These are phyloP conservation scores for Dactylis glomerata DNA, from an alignment of 176 grass and related monocot genomes.

Conservation along the genomic window DNA sequence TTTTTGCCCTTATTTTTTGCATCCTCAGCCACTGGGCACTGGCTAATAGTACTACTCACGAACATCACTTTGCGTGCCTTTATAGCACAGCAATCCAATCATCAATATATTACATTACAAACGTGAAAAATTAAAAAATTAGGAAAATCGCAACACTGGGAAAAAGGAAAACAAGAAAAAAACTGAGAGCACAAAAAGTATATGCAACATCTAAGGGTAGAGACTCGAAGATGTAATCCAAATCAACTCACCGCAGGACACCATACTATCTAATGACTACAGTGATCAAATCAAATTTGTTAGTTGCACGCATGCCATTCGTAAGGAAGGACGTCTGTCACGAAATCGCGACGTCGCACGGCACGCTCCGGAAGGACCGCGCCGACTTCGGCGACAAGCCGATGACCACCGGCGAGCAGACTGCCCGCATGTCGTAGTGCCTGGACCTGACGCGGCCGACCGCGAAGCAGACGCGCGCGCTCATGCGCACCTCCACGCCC, in stretches of 20 bases:
- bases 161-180: background rate
- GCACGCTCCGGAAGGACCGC: conserved; percentile 41
- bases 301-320: background rate
- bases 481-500: conserved; percentile 45
- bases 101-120: background rate
- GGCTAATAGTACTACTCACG: too few species aligned
- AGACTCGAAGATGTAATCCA: background rate
- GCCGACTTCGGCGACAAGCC: conserved; percentile 40
- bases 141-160: background rate
- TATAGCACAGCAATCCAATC: background rate
- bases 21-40: too few species aligned
- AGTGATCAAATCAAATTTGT: background rate
- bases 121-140: background rate
- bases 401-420: conserved; percentile 67
- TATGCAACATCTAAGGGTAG: background rate
- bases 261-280: background rate
- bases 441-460: conserved; percentile 36
- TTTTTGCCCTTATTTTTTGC: too few species aligned
- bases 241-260: background rate
- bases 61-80: background rate
- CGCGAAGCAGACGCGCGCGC: conserved; percentile 49
- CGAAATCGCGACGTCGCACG: conserved; percentile 58
- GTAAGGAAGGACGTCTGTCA: background rate
- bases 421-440: conserved; percentile 41
- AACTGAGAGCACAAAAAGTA: background rate